Conservation (phyloP, 768 basidiomycete genomes). For the Boletus coccyginus region DNA sequence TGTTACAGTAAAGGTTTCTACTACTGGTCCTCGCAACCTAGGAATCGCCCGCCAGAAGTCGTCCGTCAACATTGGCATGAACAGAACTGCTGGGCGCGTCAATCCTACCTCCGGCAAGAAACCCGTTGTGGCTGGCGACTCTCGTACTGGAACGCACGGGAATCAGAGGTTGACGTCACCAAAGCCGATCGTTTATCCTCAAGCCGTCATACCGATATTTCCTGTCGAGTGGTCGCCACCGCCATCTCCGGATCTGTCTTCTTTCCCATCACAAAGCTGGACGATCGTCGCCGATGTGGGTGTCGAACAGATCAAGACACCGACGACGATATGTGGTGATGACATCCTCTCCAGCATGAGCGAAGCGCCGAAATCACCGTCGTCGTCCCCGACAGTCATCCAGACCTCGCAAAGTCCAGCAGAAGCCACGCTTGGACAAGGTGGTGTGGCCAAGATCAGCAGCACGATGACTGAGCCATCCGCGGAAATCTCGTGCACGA, state of each 20-base stretch:
- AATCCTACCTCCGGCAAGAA: not conserved
- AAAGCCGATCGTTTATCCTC: not conserved
- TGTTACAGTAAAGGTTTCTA: not conserved
- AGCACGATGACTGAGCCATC: not conserved
- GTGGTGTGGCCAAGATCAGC: not conserved
- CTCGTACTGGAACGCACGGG: not conserved
- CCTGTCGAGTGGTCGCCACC: not conserved
- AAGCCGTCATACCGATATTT: too few species aligned
- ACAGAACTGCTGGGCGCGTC: not conserved
- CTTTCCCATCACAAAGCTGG: slow-evolving; percentile 8
- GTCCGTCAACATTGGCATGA: not conserved
- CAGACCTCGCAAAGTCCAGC: not conserved
- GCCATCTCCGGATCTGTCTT: not conserved
- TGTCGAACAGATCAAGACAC: not conserved
- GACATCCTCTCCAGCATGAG: too few species aligned
- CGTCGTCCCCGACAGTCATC: not conserved
- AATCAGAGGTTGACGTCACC: not conserved
- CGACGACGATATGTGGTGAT: not conserved
- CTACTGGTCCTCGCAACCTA: not conserved
- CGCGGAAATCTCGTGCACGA: not conserved
- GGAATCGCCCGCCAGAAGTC: not conserved
- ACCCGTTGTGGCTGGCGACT: not conserved
- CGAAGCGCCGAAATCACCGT: not conserved
- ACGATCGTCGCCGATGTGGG: not conserved
- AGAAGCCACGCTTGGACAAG: not conserved